phyloP scores from a whole-genome alignment of 257 asterid species.

The Nicotiana sylvestris region DNA sequence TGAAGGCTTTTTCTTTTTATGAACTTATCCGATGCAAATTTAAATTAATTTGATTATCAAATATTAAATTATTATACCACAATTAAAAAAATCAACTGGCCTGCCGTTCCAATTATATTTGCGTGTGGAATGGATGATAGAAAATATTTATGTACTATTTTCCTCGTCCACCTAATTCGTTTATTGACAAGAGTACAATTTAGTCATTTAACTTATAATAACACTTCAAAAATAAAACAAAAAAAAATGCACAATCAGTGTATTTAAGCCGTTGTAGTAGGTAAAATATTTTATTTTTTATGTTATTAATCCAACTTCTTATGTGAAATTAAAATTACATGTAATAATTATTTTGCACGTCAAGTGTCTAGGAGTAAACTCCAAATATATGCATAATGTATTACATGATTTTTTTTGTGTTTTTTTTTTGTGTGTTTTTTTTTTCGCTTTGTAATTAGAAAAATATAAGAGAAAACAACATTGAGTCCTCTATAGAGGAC shows the following conservation, averaged over 20 bases:
- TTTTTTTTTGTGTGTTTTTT: background rate
- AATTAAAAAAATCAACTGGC: background rate
- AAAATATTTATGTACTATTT: background rate
- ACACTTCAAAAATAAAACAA: too few relatives aligned
- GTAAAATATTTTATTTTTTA: too few relatives aligned
- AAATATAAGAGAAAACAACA: background rate
- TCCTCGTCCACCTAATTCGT: background rate
- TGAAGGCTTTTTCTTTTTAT: too few relatives aligned
- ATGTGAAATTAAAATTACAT: too few relatives aligned
- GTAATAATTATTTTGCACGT: background rate
- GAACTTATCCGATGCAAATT: background rate
- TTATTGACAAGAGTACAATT: background rate
- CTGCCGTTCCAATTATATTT: background rate
- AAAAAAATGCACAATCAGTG: too few relatives aligned
- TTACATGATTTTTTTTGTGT: background rate
- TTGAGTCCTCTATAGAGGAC: background rate
- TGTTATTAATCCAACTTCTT: too few relatives aligned
- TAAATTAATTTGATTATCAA: background rate
- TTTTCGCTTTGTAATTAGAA: too few relatives aligned
- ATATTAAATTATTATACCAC: background rate
- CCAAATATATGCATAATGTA: background rate
- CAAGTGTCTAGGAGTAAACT: background rate
- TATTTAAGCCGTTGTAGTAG: too few relatives aligned
- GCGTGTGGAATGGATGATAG: background rate
- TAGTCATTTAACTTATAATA: too few relatives aligned